Percentiles rank a stretch among this genome's conserved stretches.
Evolutionary conservation across 108 stramenopile species (phyloP).

Genomic region (Poteriospumella lacustris): DNA sequence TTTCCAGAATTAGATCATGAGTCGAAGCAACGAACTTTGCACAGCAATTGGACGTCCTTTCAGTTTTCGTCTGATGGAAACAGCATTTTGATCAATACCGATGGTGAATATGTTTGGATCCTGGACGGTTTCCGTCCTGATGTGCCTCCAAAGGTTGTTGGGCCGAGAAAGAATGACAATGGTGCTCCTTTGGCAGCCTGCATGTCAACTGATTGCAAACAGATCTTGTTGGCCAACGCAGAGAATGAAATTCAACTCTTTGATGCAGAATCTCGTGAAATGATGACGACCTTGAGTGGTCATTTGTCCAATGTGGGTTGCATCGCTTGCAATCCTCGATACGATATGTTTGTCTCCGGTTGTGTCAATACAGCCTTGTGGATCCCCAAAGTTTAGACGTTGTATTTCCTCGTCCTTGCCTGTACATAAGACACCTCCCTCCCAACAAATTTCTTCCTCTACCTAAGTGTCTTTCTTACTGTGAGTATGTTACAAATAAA

Average conservation of each 20-base stretch:
- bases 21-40: background rate
- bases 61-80: conserved; percentile 48
- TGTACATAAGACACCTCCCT: too few relatives aligned
- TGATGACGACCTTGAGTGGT: conserved; percentile 37
- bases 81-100: conserved; percentile 46
- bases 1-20: too few relatives aligned
- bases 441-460: too few relatives aligned
- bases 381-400: conserved; percentile 29
- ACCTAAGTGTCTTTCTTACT: too few relatives aligned
- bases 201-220: conserved; percentile 40
- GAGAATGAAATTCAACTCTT: conserved; percentile 39
- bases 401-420: too few relatives aligned
- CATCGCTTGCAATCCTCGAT: conserved; percentile 50
- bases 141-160: background rate
- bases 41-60: conserved; percentile 42
- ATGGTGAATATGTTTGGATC: conserved; percentile 37
- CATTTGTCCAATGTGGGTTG: conserved; percentile 36
- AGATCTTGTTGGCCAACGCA: conserved; percentile 45
- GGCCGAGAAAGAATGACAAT: conserved; percentile 36
- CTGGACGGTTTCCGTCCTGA: conserved; percentile 43
- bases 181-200: conserved; percentile 42
- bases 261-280: conserved; percentile 33
- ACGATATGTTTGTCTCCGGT: conserved; percentile 46
- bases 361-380: conserved; percentile 50
- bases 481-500: too few relatives aligned